Evolutionary conservation across 225 moss, liverwort and hornwort species (phyloP), one percentile per base, ranked within the genome.

Genomic region (Straminergon stramineum): DNA sequence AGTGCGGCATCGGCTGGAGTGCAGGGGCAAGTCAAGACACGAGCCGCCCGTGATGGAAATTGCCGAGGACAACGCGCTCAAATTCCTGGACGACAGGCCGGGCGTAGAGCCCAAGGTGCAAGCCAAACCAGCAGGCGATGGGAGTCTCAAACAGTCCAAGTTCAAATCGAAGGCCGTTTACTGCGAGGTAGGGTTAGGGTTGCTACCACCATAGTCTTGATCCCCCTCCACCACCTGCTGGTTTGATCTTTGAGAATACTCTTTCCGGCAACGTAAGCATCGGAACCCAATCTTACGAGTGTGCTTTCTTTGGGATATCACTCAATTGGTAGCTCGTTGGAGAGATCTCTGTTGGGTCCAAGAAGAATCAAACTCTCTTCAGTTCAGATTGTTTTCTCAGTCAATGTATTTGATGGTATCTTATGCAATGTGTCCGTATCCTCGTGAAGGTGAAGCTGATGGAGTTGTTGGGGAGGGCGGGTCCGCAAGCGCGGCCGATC

Each of bases 151-250:
- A 41, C 61, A 60, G 31, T 88, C 84, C 60, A 86, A 85, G 13
- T 94, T 94, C 77, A 94, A 92, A 82, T 94, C 94, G 11, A 92
- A 80, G 76, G 92, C 91, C 9, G 56, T 94, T 10, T 94, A 91
- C 52, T 92, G 91, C 66, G 92, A 94, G 92, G 93, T 93, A 74
- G 61, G 53, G 41, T 84, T 87, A 45, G 69, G 75, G 61, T 19
- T 86, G 48, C 76, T 52, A 28, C 52, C 63, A 63, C 52, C 75
- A 64, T 5, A 37, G 62, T 37, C 76, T 35, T 27, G 31, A 69
- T 56, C 55, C 35, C 56, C 65, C 10, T 43, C 23, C 63, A 43
- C 45, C 82, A 63, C 32, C 51, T 64, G 65, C 51, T 51, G 51
- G 28, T 28, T 58, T 58, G 28, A 83, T 48, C 20, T 84, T 70